Base-by-base conservation (phyloP, 208 protist genomes). In the Acanthamoeba lenticulata region DNA sequence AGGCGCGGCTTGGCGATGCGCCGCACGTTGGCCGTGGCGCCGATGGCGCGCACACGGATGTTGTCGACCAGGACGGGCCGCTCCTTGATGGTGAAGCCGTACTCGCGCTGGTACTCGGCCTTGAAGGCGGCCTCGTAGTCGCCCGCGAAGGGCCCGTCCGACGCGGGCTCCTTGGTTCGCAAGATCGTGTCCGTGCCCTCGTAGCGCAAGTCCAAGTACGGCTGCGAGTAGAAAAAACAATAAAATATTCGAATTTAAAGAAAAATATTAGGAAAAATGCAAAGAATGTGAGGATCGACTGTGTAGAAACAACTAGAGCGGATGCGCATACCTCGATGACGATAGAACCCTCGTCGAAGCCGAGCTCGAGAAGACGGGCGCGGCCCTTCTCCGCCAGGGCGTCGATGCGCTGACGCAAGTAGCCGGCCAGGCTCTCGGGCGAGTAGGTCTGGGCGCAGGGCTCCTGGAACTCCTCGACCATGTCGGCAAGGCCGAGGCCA, bases 151-250 rank as follows among this genome's bases (percentile, higher is more conserved):
- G 92, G 62, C 47, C 55, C 34, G 34, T 83, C 95, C 24, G 24
- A 21, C 47, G 17, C 49, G 0, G 94, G 81, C 62, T 94, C 32
- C 36, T 72, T 60, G n/a, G 97, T 97, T 97, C 99, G 99, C 65
- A 99, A 96, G 34, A 97, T 96, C 42, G 96, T 98, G 96, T 99
- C 98, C 1, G 98, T 99, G 77, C 98, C 98, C 38, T 98, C 96
- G 96, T 98, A 99, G 91, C 98, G 96, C 95, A 99, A 95, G 94
- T 98, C 98, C 6, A 98, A 89, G 91, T 97, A 99, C 11, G 92
- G 94, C 93, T 98, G 96, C 11, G 95, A 32, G 17, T 42, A n/a
- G 49, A 57, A 57, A 57, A 19, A 47, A 49, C 42, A 24, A 11
- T 19, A 19, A 27, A 45, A 36, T 65, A 42, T n/a, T 90, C 11